Evolutionary conservation across 2,329 filamentous ascomycete species (phyloP), one percentile per base, ranked within the genome.

Genomic region (Fusarium caatingaense): DNA sequence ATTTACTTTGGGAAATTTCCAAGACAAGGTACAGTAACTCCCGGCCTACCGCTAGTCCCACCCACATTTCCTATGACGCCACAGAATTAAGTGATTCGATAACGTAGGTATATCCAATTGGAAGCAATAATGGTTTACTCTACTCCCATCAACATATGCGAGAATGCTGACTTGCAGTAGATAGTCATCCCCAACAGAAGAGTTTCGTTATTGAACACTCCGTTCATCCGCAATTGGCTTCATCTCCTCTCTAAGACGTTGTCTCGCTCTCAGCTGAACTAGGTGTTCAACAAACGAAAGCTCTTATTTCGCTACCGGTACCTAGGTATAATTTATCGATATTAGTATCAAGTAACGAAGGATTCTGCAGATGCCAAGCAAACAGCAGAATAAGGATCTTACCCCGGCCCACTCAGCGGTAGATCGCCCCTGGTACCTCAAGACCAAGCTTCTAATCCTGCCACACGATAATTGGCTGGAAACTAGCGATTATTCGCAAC

Each of bases 1-100:
- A 34, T 28, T 55, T 37, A 37, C 23, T 27, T 66, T 66, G 37
- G 45, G 54, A 49, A 44, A 58, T 63, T 47, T 47, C 25, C 30
- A 27, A 20, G 16, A 12, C 49, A 16, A 45, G 40, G 30, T 15
- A 47, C 18, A 20, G 10, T 21, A 51, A 20, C 23, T 51, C 13
- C 32, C 32, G 8, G 15, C 30, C 47, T 37, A 37, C 32, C 32
- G 23, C 32, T 51, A 51, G 48, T 51, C 8, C 32, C 30, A 20
- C 49, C 34, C 49, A 42, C 49, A 53, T 53, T 42, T 53, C 13
- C 11, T 9, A 41, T 42, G 28, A 41, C 45, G 37, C 59, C 46
- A 45, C 44, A 8, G 30, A 45, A 21, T 15, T 9, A 40, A 21
- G 44, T 46, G 5, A n/a, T 41, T 25, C 27, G 32, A 34, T 32